Evolutionary conservation across 371 early-diverging fungal genomes (phyloP).

Genomic region (Mucor saturninus): DNA sequence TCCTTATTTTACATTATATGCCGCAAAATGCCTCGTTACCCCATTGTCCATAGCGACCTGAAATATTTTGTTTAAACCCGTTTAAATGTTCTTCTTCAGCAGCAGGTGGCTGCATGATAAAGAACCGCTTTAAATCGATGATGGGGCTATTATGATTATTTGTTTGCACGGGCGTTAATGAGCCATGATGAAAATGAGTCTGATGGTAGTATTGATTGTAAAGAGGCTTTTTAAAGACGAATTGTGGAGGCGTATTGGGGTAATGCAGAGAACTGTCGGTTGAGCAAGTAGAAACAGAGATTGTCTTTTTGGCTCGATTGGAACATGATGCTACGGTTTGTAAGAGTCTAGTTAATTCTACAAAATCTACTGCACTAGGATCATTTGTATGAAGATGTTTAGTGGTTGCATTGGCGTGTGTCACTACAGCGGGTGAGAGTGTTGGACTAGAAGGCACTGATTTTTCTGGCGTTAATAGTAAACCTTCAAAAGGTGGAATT

Average conservation of each 20-base stretch:
- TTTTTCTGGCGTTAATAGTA: constrained; percentile 36
- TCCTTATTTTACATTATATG: neutral
- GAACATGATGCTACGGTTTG: constrained; percentile 21
- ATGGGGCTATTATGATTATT: constrained; percentile 1
- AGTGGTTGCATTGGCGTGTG: constrained; percentile 35
- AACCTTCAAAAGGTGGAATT: neutral
- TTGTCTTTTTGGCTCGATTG: constrained; percentile 2
- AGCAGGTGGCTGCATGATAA: constrained; percentile 10
- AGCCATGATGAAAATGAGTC: constrained; percentile 41
- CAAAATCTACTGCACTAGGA: constrained; percentile 25
- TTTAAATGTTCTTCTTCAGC: constrained; percentile 29
- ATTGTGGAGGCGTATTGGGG: constrained; percentile 33
- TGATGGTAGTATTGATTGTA: constrained; percentile 44
- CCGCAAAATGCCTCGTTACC: constrained; percentile 31
- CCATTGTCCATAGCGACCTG: constrained; percentile 48
- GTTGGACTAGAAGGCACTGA: constrained; percentile 36
- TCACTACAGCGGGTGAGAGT: constrained; percentile 34
- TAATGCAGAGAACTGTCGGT: neutral
- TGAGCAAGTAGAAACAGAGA: constrained; percentile 2
- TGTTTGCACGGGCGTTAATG: neutral
- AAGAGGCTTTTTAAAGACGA: constrained; percentile 44
- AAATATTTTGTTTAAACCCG: constrained; percentile 43
- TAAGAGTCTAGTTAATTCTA: constrained; percentile 33
- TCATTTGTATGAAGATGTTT: constrained; percentile 34
- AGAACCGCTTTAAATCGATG: constrained; percentile 26